phyloP scores from a whole-genome alignment of 768 basidiomycete species.

The Crassisporium funariophilum region DNA sequence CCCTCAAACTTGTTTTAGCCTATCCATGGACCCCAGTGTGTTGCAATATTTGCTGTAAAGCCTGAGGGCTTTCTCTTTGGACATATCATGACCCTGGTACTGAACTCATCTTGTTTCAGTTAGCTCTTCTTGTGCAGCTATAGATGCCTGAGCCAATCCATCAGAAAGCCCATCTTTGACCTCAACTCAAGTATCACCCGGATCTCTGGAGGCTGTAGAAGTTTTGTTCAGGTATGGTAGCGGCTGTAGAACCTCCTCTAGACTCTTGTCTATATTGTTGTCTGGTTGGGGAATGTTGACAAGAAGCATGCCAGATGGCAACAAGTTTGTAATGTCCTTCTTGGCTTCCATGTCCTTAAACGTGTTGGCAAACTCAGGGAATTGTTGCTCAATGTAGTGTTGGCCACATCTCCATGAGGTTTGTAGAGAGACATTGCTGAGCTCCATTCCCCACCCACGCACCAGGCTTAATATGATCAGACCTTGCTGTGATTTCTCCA shows the following conservation, averaged over 20 bases:
- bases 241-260: neutral
- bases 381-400: neutral
- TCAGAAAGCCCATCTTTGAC: neutral
- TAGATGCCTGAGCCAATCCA: neutral
- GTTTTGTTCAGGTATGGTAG: neutral
- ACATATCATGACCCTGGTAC: neutral
- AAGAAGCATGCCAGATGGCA: neutral
- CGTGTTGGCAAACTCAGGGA: neutral
- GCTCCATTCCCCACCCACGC: neutral
- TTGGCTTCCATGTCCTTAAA: neutral
- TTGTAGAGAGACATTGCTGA: neutral
- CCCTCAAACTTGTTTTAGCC: neutral
- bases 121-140: neutral
- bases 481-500: neutral
- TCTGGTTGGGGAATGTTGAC: neutral
- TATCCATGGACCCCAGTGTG: neutral
- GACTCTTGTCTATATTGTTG: neutral
- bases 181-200: neutral
- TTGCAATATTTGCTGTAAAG: neutral
- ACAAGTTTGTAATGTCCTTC: neutral
- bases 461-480: neutral
- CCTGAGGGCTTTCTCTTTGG: neutral
- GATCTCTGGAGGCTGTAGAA: neutral
- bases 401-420: neutral
- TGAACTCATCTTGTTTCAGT: neutral